These are phyloP conservation scores for Sarocladium strictum DNA, from an alignment of 2,329 filamentous ascomycete species.

Conservation along the genomic window DNA sequence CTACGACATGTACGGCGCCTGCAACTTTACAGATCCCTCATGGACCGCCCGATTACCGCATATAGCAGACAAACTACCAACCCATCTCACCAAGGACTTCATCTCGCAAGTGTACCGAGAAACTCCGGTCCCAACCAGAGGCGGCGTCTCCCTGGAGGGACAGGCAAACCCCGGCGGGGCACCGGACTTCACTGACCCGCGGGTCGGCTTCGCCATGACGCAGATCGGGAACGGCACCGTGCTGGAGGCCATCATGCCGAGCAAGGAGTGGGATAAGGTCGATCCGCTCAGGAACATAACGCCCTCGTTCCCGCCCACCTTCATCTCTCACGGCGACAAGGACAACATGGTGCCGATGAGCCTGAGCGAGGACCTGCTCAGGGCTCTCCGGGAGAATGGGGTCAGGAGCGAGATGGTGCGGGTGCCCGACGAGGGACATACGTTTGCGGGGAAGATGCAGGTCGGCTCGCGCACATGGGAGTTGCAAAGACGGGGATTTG, in stretches of 20 bases:
- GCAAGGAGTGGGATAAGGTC: neutral
- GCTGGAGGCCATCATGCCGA: neutral
- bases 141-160: neutral
- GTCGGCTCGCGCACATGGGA: neutral
- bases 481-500: neutral
- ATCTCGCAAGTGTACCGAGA: neutral
- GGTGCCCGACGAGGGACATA: neutral
- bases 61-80: neutral
- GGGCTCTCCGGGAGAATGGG: neutral
- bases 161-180: neutral
- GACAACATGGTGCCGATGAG: neutral
- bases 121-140: neutral
- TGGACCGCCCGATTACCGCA: neutral
- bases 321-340: neutral
- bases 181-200: neutral
- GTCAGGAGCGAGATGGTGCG: neutral
- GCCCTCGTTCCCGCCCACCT: neutral
- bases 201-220: neutral
- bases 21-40: neutral
- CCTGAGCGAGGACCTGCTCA: neutral
- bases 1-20: neutral
- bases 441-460: neutral
- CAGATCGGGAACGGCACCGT: neutral
- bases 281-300: neutral
- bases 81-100: neutral